Base-by-base conservation (phyloP, 768 basidiomycete species). In the Mycena amicta region DNA sequence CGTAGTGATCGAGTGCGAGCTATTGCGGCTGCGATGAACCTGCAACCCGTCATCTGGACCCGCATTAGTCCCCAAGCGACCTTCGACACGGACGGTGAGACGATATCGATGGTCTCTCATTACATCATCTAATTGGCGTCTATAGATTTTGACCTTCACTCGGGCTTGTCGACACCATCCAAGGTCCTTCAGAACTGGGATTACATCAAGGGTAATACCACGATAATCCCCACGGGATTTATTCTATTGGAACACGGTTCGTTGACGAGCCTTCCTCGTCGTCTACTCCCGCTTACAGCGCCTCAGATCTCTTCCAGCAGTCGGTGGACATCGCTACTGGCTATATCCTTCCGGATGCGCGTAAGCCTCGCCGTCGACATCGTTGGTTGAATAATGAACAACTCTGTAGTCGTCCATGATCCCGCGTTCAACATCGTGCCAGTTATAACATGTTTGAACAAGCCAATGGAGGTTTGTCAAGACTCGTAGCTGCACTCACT, bases 1-100 rank as follows among this genome's bases (percentile, higher is more conserved):
- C 16, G 11, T 64, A 90, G 90, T 70, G 85, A 95, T 72, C 90
- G 93, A 67, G 92, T 96, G 28, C 89, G 93, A 65, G 89, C 88
- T 43, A 91, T 96, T 63, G 84, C 84, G 20, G 71, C 80, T 51
- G 91, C 92, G 46, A 93, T 95, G 92, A 88, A 88, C 37, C 76
- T 95, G 30, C 85, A 79, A 2, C 87, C 93, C 20, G 84, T 94
- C 66, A 89, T 96, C 66, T 95, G 93, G 93, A 90, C 90, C 22
- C 83, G 85, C 50, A 80, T 85, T 57, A 84, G 81, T 64, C 69
- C 83, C 18, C 61, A 71, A 11, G 79, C 80, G 1, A 87, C 87
- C 22, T 92, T 91, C 68, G 90, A 93, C 64, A 91, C 89, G 23
- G 80, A 78, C 52, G 88, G 86, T 83, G 33, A 37, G 18, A 37